Evolutionary conservation across 331 rosid species (phyloP), one percentile per base, ranked within the genome.

Genomic region (Pyracantha coccinea): DNA sequence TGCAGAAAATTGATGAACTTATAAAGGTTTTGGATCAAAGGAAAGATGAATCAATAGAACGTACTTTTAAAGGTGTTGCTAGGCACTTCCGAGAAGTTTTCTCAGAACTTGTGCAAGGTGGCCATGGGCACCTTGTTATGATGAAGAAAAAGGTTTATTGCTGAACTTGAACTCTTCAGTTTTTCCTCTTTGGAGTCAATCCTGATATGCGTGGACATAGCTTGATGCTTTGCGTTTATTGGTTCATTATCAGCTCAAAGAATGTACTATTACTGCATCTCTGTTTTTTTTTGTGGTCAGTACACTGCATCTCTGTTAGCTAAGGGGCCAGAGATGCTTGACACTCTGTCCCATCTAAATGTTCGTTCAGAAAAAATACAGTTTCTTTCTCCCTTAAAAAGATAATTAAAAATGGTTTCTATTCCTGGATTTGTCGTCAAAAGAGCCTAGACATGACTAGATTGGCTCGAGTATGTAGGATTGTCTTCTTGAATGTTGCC

Each of bases 31-130:
- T 94, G 78, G 97, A 94, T 90, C 96, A 91, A 71, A 89, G 97
- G 80, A 94, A 94, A 81, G 99, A 94, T 59, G 99, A 92, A 80
- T 94, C 97, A 33, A 94, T 94, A 58, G 99, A 94, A 59, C 97
- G 97, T 52, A 94, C 97, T 75, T 94, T 94, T 85, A 94, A 94
- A 85, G 99, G 99, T 79, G 99, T 91, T 81, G 97, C 99, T 47
- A 85, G 91, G 92, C 94, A 94, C 88, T 94, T 94, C 74, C 96
- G 95, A 73, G 96, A 94, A 88, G 96, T 94, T 71, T 94, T 94
- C 80, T 88, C 99, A 14, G 93, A 94, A 77, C 99, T 94, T 70
- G 99, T 94, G 80, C 95, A 82, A 77, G 99, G 96, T 17, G 99
- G 97, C 61, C 89, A 86, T 82, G 99, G 99, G 58, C 84, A 87